These are phyloP conservation scores for Piper longum DNA, from an alignment of 164 flowering plant species.

Conservation along the genomic window DNA sequence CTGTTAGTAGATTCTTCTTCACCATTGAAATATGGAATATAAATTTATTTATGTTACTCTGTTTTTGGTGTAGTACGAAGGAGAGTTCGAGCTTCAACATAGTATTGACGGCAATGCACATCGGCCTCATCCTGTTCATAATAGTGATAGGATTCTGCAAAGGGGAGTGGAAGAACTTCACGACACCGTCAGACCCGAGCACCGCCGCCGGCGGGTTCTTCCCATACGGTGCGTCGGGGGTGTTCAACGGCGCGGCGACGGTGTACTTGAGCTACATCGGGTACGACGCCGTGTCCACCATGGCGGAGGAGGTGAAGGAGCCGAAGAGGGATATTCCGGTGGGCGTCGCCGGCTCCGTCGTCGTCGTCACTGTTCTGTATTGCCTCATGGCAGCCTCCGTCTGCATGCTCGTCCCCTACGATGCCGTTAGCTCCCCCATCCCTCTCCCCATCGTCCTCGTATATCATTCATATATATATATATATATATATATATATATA, in stretches of 20 bases:
- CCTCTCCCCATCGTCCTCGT: not conserved
- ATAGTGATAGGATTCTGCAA: conserved; percentile 59
- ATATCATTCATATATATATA: not conserved
- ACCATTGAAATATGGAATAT: not conserved
- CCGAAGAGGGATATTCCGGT: conserved; percentile 67
- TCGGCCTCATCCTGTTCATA: conserved; percentile 56
- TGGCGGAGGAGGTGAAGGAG: conserved; percentile 81
- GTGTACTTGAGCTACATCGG: conserved; percentile 90
- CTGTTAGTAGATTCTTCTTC: not conserved
- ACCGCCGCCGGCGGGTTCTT: conserved; percentile 37
- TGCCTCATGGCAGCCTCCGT: conserved; percentile 83
- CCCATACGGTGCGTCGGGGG: conserved; percentile 62
- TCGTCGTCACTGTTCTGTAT: conserved; percentile 66
- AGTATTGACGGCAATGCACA: conserved; percentile 50
- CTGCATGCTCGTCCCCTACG: conserved; percentile 76
- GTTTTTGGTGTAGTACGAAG: conserved; percentile 16
- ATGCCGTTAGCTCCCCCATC: conserved; percentile 30
- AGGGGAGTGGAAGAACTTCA: conserved; percentile 57
- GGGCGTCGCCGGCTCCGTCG: conserved; percentile 84
- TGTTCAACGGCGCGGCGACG: conserved; percentile 73
- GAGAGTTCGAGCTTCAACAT: conserved; percentile 84
- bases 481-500: too few relatives aligned
- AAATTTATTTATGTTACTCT: not conserved
- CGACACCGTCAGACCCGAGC: conserved; percentile 2
- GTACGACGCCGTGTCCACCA: conserved; percentile 91